Evolutionary conservation across 148 eudicot species (phyloP), one percentile per base, ranked within the genome.

Genomic region (Camellia japonica): DNA sequence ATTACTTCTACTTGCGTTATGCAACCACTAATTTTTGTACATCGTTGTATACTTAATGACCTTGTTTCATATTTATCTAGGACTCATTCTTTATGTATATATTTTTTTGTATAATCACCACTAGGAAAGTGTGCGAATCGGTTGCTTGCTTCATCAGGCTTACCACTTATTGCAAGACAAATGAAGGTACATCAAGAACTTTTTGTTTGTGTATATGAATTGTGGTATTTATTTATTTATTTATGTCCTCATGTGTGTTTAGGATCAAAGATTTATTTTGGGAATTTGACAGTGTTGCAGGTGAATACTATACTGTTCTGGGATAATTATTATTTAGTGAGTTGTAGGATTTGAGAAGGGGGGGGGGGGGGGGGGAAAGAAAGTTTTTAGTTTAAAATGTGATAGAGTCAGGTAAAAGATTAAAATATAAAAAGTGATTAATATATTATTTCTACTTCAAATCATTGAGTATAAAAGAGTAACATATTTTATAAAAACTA

Each of bases 121-220:
- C 78, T 88, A 95, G 98, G 99, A 80, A 95, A 95, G 84, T 95
- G 99, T 89, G 99, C 99, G 62, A 95, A 95, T 87, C 93, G 94
- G 46, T 84, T 95, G 84, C 97, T 95, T 23, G 89, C 94, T 76
- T 81, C 93, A 71, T 95, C 99, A 64, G 99, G 99, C 81, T 90
- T 95, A 82, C 99, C 99, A 23, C 94, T 93, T 61, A 89, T 95
- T 83, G 97, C 97, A 58, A 90, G 91, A 83, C 99, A 95, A 83
- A 95, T 95, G 99, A 95, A 95, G 98, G 98, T 95, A 81, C 47
- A 51, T 78, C 30, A 58, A 49, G 61, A 79, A 58, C 23, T 56
- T 65, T 74, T 71, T 74, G 47, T 13, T 46, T 65, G 23, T 14
- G 59, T 46, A 23, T 59, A 38, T 63, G 49, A 62, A 46, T 16